Evolutionary conservation across 2,329 filamentous ascomycete genomes (phyloP).

Genomic region (Claviceps monticola): DNA sequence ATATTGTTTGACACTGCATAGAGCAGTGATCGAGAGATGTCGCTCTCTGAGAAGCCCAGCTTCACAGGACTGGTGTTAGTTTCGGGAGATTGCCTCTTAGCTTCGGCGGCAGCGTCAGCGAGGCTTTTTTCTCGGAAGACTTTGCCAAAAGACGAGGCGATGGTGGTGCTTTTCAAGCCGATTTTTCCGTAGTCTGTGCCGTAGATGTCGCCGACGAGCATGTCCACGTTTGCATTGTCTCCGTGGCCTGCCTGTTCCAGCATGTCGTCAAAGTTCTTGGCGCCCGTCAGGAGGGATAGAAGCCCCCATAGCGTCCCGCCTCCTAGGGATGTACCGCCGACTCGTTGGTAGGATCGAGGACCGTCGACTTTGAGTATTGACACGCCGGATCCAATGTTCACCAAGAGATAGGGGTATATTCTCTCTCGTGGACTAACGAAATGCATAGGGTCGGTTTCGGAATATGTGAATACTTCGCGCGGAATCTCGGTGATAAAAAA

Average conservation of each 20-base stretch:
- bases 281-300: slow-evolving; percentile 81
- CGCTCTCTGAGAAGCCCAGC: slow-evolving; percentile 54
- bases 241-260: slow-evolving; percentile 78
- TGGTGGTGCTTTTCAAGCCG: slow-evolving; percentile 86
- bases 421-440: slow-evolving; percentile 65
- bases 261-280: slow-evolving; percentile 95
- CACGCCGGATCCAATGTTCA: slow-evolving; percentile 96
- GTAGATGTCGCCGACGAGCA: slow-evolving; percentile 97
- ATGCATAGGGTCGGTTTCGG: slow-evolving; percentile 78
- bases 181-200: slow-evolving; percentile 94
- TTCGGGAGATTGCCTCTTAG: slow-evolving; percentile 44
- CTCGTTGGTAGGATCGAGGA: slow-evolving; percentile 71
- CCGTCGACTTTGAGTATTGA: slow-evolving; percentile 95
- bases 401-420: slow-evolving; percentile 91
- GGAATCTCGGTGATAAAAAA: slow-evolving; percentile 99
- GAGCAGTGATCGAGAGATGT: slow-evolving; percentile 80
- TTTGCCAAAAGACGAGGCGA: slow-evolving; percentile 92
- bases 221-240: slow-evolving; percentile 86
- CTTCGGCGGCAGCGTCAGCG: slow-evolving; percentile 66
- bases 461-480: slow-evolving; percentile 92
- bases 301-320: slow-evolving; percentile 97
- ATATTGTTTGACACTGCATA: slow-evolving; percentile 98
- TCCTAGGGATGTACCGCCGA: slow-evolving; percentile 87
- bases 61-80: slow-evolving; percentile 27
- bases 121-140: slow-evolving; percentile 86